Evolutionary conservation across 1,139 yeast species (phyloP), one percentile per base, ranked within the genome.

Genomic region (Kodamaea suecica): DNA sequence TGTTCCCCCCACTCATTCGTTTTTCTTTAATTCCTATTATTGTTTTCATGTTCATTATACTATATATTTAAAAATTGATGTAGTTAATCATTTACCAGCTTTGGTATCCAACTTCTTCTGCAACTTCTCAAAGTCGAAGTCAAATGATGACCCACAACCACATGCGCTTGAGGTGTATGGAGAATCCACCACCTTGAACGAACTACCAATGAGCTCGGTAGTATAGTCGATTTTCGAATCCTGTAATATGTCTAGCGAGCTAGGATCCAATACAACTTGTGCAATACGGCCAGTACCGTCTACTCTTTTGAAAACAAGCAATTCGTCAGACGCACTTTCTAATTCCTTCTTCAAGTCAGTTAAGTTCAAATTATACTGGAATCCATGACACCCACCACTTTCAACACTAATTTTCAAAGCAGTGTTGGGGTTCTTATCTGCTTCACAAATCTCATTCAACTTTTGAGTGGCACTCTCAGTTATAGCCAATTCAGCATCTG

Each of bases 361-460:
- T 34, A 90, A 67, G 40, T 78, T 73, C 50, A 92, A 66, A 44
- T 83, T 76, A 53, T 92, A 92, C 58, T 92, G 98, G 60, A 87
- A 94, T 19, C 99, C 98, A 57, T 92, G 99, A 57, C 98, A 94
- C 3, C 99, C 99, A 5, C 98, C 99, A 51, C 95, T 84, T 49
- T 90, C 97, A 4, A 94, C 97, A n/a, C 73, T 65, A 5, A 94
- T 76, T 33, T 83, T 67, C 28, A 92, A 64, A 0, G 85, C 85
- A n/a, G 80, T 52, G 31, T 78, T 64, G 0, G 79, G 75, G 37
- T 81, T 74, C 9, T 64, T 49, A 44, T 88, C 96, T 3, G 65
- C 71, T 14, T 58, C 50, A 11, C 80, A 73, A 11, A 90, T 76
- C 9, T 55, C 55, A 20, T 72, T 73, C 31, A 92, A 64, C 55